Base-by-base conservation (phyloP, 2,329 filamentous ascomycete genomes). In the Penicillium oxalicum region DNA sequence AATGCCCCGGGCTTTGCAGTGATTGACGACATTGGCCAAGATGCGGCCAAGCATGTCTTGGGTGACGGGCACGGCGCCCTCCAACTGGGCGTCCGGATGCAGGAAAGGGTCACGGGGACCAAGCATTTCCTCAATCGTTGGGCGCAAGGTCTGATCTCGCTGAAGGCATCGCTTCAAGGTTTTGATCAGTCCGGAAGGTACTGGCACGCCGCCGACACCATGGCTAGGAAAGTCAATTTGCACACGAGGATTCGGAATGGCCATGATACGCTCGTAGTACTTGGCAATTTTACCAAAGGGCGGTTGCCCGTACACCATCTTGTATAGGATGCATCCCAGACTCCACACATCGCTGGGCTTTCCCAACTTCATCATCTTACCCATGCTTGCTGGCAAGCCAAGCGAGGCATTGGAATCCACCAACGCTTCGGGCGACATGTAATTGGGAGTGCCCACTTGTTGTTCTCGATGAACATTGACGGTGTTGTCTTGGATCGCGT, bases 321-420 rank as follows among this genome's bases (percentile, higher is more conserved):
- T 91, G 72, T 95, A 98, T 11, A 98, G 76, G 52, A 98, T 97
- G 65, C 93, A 98, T 13, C 93, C 93, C 11, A 98, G 72, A 66
- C 87, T 91, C 93, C 93, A 98, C 13, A 98, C 84, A 67, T 98
- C 93, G 58, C 87, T 93, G 5, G 93, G 88, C 64, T 97, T 97
- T 51, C 93, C 94, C 5, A 98, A 77, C 67, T 95, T 95, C 84
- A 96, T 93, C 51, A 96, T 77, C 67, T 91, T 94, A 71, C 71
- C 65, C 45, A 71, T 67, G 43, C 68, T 73, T 51, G 72, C 64
- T 48, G 68, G 70, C 45, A 71, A 59, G 50, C 75, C 82, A 48
- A 74, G 71, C 13, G 76, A 68, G 46, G 83, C 84, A 58, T 94
- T 95, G 26, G 84, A 87, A 70, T 97, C 93, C 65, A 94, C 83